Conservation (phyloP, 768 basidiomycete genomes). For the Cyclocybe cylindracea region DNA sequence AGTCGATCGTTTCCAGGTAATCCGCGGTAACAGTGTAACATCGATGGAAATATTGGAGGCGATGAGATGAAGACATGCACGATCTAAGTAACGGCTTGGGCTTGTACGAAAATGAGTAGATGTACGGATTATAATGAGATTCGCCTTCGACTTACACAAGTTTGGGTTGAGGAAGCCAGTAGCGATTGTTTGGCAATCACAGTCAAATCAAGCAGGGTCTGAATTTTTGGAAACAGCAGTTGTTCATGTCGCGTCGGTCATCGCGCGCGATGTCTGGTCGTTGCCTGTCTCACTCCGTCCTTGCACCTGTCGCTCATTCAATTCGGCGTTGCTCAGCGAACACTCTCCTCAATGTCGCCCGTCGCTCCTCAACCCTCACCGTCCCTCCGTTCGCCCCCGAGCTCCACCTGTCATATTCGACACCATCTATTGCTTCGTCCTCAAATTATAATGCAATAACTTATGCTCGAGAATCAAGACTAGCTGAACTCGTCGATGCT, state of each 20-base stretch:
- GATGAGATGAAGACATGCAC: conserved; percentile 32
- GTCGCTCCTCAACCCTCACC: conserved; percentile 12
- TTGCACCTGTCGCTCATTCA: conserved; percentile 17
- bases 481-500: conserved; percentile 29
- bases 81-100: too few species aligned
- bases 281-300: conserved; percentile 16
- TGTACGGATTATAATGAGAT: neutral
- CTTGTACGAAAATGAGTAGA: neutral
- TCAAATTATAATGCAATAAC: conserved; percentile 1
- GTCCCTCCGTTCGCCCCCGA: conserved; percentile 1
- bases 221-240: neutral
- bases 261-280: conserved; percentile 24
- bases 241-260: neutral
- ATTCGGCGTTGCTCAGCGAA: conserved; percentile 4
- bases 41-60: conserved; percentile 90
- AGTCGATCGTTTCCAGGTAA: conserved; percentile 58
- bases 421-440: conserved; percentile 2
- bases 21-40: conserved; percentile 95
- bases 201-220: conserved; percentile 4
- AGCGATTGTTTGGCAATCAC: conserved; percentile 16
- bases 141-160: neutral
- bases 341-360: conserved; percentile 8
- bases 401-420: neutral
- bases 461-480: conserved; percentile 8
- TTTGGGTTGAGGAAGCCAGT: too few species aligned